Evolutionary conservation across 495 filamentous ascomycete species (phyloP), one percentile per base, ranked within the genome.

Genomic region (Neurospora sp.): DNA sequence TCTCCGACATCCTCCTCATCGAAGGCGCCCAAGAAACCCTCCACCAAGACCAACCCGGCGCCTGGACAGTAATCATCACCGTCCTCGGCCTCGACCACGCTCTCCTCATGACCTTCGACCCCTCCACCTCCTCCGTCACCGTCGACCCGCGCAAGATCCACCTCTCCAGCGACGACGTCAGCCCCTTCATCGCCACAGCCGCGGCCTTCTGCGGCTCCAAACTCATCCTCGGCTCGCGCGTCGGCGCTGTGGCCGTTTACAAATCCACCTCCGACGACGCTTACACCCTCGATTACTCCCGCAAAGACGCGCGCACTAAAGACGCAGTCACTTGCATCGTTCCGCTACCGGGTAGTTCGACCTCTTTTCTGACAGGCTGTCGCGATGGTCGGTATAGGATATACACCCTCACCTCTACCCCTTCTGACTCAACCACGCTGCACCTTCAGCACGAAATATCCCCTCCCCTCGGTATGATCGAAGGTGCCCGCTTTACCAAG

Each of bases 381-480:
- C 87, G 94, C 53, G 91, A 97, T 80, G 93, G 94, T 0, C 87
- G 80, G 40, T 93, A 90, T 75, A 87, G 89, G 40, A 85, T 94
- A 66, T 87, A 87, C 77, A 81, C 80, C 46, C 77, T 84, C 70
- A 59, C 27, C 37, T 70, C 31, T 31, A 11, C 41, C 31, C n/a
- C 35, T 37, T 37, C 46, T 40, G n/a, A 35, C 5, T 48, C 40
- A 46, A 6, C 35, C 10, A 70, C 42, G 0, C 69, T 82, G 11
- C 70, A 71, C n/a, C 76, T 86, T 5, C 76, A 81, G 7, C 83
- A 86, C 74, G 84, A 85, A 73, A 81, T 81, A 27, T 78, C 76
- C 3, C 88, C 89, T 10, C 87, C 91, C 0, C 86, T 93, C 31
- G 89, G 88, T 39, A 87, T 90, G 73, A 86, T 97, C 37, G 90